Percentiles rank a stretch among this genome's conserved stretches.
Evolutionary conservation across 768 basidiomycete species (phyloP).

Genomic region (Cantharellus anzutake): DNA sequence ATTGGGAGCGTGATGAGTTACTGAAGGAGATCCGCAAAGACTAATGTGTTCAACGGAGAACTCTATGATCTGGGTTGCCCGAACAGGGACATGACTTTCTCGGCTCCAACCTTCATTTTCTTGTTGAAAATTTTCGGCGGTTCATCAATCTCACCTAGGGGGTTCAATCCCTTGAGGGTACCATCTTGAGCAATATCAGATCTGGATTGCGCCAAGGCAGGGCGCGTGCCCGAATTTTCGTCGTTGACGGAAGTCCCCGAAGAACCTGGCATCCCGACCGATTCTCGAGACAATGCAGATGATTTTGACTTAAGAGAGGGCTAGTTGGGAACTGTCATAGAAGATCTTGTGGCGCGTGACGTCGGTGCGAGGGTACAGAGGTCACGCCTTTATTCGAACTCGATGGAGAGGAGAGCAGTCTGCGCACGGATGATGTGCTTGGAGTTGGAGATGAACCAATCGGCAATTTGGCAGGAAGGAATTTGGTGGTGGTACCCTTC

Average conservation of each 20-base stretch:
- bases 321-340: background rate
- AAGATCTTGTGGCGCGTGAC: constrained; percentile 10
- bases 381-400: background rate
- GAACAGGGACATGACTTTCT: constrained; percentile 70
- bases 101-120: constrained; percentile 75
- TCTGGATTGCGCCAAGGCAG: background rate
- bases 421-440: constrained; percentile 10
- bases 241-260: constrained; percentile 48
- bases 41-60: too few relatives aligned
- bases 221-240: background rate
- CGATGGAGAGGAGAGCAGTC: constrained; percentile 6
- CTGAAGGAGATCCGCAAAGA: too few relatives aligned
- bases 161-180: constrained; percentile 13
- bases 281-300: constrained; percentile 36
- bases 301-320: constrained; percentile 70
- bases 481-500: constrained; percentile 48
- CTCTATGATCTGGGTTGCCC: constrained; percentile 28
- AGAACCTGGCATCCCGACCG: constrained; percentile 43
- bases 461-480: constrained; percentile 55
- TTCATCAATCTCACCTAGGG: constrained; percentile 16
- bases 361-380: constrained; percentile 43
- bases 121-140: constrained; percentile 48
- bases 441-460: constrained; percentile 10
- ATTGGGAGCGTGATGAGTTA: too few relatives aligned
- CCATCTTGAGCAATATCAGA: constrained; percentile 4